These are phyloP conservation scores for Daldinia concentrica DNA, from an alignment of 495 filamentous ascomycete genomes.

Conservation along the genomic window DNA sequence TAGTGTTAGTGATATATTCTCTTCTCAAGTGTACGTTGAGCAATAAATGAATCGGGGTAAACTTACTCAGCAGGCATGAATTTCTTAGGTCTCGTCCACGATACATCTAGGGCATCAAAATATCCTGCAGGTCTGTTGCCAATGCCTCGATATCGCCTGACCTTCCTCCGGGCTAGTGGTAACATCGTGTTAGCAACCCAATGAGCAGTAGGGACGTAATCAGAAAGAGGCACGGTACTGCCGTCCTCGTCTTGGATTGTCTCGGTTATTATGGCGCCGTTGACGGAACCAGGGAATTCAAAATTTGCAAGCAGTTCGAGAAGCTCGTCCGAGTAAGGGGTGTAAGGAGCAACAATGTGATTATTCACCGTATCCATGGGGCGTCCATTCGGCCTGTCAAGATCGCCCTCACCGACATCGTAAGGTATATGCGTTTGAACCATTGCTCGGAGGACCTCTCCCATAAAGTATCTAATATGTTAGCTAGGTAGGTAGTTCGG, in stretches of 20 bases:
- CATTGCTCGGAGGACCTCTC: neutral
- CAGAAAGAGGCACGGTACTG: neutral
- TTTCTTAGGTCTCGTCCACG: neutral
- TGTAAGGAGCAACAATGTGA: neutral
- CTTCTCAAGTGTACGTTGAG: neutral
- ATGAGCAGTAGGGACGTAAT: neutral
- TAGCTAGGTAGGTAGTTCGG: neutral
- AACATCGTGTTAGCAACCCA: neutral
- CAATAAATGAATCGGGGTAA: neutral
- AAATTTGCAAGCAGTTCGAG: neutral
- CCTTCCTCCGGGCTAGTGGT: neutral
- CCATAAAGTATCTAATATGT: neutral
- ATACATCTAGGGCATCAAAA: neutral
- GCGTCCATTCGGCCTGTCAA: neutral
- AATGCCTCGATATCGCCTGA: neutral
- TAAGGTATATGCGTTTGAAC: neutral
- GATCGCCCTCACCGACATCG: neutral
- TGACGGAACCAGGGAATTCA: neutral
- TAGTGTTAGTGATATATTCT: neutral
- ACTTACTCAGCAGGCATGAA: neutral
- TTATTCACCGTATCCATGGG: neutral
- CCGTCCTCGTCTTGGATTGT: neutral
- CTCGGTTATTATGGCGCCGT: neutral
- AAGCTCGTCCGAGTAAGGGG: neutral
- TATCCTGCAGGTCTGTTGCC: neutral